Evolutionary conservation across 352 stramenopile species (phyloP).

Genomic region (Pythium folliculosum): DNA sequence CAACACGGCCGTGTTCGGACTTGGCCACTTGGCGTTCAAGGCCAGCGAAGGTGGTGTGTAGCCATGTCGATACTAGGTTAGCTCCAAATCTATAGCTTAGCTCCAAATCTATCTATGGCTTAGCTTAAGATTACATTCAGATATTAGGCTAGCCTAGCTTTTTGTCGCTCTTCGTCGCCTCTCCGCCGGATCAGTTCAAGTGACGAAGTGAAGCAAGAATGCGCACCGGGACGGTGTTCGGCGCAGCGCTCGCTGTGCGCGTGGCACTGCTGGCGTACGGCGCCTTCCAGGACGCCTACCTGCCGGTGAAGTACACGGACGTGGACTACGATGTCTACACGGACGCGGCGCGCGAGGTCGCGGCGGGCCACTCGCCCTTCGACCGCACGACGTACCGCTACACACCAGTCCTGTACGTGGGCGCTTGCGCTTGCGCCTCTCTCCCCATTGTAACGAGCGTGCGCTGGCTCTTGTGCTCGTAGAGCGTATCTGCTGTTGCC

Average conservation of each 20-base stretch:
- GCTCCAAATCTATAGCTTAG: too few relatives aligned
- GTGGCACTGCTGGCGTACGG: constrained; percentile 74
- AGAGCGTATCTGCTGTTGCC: constrained; percentile 75
- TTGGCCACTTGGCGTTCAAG: constrained; percentile 57
- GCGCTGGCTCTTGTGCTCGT: background rate
- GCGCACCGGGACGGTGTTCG: constrained; percentile 40
- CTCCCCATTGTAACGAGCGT: too few relatives aligned
- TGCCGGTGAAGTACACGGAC: constrained; percentile 97
- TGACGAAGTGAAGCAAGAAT: constrained; percentile 14
- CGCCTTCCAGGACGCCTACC: constrained; percentile 69
- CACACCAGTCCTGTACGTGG: constrained; percentile 92
- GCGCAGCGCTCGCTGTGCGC: constrained; percentile 54
- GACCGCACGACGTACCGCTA: constrained; percentile 98
- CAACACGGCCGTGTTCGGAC: constrained; percentile 70
- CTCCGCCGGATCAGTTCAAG: background rate
- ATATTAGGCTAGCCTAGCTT: too few relatives aligned
- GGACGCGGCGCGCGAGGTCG: constrained; percentile 93
- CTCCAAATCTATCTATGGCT: too few relatives aligned
- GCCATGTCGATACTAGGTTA: constrained; percentile 5
- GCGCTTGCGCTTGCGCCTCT: background rate
- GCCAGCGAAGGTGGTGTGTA: constrained; percentile 34
- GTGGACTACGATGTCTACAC: constrained; percentile 99
- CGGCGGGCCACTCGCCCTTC: constrained; percentile 90
- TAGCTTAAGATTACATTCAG: too few relatives aligned
- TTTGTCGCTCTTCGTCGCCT: too few relatives aligned